Conservation (phyloP, 2,329 filamentous ascomycete genomes). For the Coccinonectria pachysandricola region DNA sequence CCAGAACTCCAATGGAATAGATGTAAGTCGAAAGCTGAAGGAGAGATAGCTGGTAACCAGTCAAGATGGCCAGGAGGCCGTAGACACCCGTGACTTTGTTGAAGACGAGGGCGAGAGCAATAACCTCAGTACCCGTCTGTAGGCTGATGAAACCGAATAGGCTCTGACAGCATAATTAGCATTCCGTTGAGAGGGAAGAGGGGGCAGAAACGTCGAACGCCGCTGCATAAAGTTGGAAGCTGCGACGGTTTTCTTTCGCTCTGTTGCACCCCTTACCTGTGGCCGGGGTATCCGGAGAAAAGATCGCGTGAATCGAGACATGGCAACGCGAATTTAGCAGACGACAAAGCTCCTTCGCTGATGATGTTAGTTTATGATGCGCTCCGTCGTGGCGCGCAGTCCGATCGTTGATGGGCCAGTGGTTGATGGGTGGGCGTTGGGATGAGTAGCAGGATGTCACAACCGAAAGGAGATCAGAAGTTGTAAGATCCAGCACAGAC, state of each 20-base stretch:
- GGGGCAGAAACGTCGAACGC: no score
- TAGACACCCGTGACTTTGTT: constrained; percentile 91
- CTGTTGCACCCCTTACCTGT: constrained; percentile 21
- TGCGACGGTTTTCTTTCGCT: constrained; percentile 1
- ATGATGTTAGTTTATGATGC: no score
- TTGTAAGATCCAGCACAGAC: no score
- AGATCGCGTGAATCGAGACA: constrained; percentile 27
- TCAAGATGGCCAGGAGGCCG: constrained; percentile 78
- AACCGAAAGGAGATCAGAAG: no score
- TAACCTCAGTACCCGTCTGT: constrained; percentile 75
- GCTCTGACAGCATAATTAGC: constrained; percentile 40
- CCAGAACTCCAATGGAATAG: constrained; percentile 67
- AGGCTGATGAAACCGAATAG: constrained; percentile 82
- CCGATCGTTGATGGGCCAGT: no score
- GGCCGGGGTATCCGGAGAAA: constrained; percentile 30
- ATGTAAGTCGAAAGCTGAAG: constrained; percentile 87
- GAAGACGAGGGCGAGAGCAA: constrained; percentile 71
- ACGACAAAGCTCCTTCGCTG: no score
- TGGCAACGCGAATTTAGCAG: no score
- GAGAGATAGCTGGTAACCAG: constrained; percentile 71
- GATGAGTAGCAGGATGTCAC: no score
- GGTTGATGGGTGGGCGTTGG: no score
- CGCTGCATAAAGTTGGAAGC: constrained; percentile 1
- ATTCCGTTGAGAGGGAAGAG: constrained; percentile 1
- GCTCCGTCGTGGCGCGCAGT: no score